Conservation (phyloP, 495 filamentous ascomycete genomes). For the Talaromyces ruber region DNA sequence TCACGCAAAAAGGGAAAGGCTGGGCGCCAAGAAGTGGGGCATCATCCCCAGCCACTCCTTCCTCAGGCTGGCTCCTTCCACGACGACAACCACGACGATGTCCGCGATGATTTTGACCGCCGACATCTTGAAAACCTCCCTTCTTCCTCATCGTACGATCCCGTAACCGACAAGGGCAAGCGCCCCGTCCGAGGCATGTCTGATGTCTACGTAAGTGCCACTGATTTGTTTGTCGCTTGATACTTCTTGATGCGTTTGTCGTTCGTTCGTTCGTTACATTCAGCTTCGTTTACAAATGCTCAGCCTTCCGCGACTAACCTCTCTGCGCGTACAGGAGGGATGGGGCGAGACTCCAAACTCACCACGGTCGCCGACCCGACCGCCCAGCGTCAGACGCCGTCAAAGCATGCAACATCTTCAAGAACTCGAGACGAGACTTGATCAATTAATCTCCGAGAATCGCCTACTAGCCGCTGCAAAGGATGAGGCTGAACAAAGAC, state of each 20-base stretch:
- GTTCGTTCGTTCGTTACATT: constrained; percentile 16
- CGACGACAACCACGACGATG: constrained; percentile 2
- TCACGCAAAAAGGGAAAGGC: not conserved
- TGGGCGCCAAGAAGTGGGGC: not conserved
- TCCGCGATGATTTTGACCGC: constrained; percentile 7
- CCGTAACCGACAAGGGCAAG: constrained; percentile 80
- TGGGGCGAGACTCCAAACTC: constrained; percentile 88
- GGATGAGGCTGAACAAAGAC: constrained; percentile 52
- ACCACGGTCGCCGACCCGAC: constrained; percentile 87
- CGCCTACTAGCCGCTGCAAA: constrained; percentile 64
- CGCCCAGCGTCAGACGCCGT: constrained; percentile 88
- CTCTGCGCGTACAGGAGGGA: constrained; percentile 58
- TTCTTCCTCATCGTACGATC: constrained; percentile 59
- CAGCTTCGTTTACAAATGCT: constrained; percentile 6
- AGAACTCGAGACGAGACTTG: constrained; percentile 68
- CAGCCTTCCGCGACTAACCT: constrained; percentile 5
- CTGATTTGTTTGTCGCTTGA: constrained; percentile 5
- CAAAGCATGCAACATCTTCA: constrained; percentile 90
- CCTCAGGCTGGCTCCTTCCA: constrained; percentile 1
- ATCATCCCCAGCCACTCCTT: constrained; percentile 3
- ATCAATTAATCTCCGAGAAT: constrained; percentile 76
- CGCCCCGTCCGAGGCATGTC: constrained; percentile 75
- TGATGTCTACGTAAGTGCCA: constrained; percentile 81
- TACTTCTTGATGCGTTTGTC: constrained; percentile 15
- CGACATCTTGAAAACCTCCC: constrained; percentile 34